These are phyloP conservation scores for Gardenia jasminoides DNA, from an alignment of 257 asterid genomes.

Conservation along the genomic window DNA sequence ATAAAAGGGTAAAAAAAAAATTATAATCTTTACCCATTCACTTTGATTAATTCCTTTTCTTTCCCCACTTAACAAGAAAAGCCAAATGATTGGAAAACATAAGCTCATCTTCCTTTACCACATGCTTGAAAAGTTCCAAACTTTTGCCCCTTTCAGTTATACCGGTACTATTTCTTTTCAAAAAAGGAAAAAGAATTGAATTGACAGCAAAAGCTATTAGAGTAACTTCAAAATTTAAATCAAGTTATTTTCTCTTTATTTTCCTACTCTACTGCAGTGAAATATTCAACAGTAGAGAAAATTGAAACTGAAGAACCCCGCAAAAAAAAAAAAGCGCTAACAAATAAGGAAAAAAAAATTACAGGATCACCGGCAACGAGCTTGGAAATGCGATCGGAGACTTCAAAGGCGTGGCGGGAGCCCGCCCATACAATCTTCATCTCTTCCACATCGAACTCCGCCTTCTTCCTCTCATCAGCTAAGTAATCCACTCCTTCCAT, in stretches of 20 bases:
- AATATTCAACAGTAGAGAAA: no score
- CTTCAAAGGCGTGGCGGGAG: conserved; percentile 57
- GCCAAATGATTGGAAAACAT: background rate
- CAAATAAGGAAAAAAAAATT: conserved; percentile 1
- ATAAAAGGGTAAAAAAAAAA: background rate
- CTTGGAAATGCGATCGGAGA: conserved; percentile 90
- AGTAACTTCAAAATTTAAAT: background rate
- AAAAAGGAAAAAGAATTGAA: background rate
- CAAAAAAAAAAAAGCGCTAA: background rate
- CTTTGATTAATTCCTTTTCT: background rate
- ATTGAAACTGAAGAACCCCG: background rate
- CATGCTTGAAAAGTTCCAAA: background rate
- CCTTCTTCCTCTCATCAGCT: conserved; percentile 80
- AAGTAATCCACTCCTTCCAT: conserved; percentile 67
- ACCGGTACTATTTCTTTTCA: background rate
- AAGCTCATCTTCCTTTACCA: background rate
- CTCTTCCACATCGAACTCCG: conserved; percentile 75
- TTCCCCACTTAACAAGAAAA: background rate
- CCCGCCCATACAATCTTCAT: conserved; percentile 99
- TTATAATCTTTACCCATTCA: background rate
- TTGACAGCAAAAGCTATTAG: background rate
- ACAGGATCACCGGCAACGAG: conserved; percentile 96
- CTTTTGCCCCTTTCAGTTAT: background rate
- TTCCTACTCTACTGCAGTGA: no score
- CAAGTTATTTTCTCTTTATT: no score